These are phyloP conservation scores for Alternaria ethzedia DNA, from an alignment of 2,329 filamentous ascomycete species.

Conservation along the genomic window DNA sequence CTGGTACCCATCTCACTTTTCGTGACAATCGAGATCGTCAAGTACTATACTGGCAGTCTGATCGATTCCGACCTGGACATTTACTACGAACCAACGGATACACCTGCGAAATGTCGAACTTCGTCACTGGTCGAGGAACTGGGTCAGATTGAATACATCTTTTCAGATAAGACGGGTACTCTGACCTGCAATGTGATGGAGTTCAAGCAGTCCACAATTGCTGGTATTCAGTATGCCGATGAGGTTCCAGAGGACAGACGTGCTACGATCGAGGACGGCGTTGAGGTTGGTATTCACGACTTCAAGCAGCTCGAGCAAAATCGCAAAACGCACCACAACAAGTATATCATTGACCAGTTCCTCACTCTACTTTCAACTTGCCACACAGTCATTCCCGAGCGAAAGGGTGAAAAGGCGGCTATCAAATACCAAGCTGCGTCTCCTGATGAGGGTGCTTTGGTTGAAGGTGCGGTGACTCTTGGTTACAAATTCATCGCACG, in stretches of 20 bases:
- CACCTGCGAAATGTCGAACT: constrained; percentile 92
- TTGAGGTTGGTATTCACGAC: constrained; percentile 81
- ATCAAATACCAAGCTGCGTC: constrained; percentile 99
- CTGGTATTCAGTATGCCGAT: constrained; percentile 90
- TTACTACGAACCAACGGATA: constrained; percentile 95
- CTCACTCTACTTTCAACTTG: constrained; percentile 85
- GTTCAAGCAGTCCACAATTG: constrained; percentile 93
- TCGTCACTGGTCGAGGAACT: constrained; percentile 96
- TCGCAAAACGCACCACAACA: constrained; percentile 65
- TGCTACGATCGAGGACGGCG: constrained; percentile 77
- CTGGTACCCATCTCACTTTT: constrained; percentile 97
- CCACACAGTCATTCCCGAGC: constrained; percentile 96
- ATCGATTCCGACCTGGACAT: constrained; percentile 98
- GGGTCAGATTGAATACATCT: constrained; percentile 98
- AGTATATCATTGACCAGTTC: constrained; percentile 78
- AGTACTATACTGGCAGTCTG: constrained; percentile 96
- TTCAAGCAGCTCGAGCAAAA: constrained; percentile 79
- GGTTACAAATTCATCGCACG: constrained; percentile 91
- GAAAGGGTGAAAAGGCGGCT: constrained; percentile 75
- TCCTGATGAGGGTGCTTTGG: constrained; percentile 94
- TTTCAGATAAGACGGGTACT: constrained; percentile 97
- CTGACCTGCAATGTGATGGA: constrained; percentile 99
- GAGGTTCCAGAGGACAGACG: constrained; percentile 90
- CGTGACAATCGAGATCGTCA: constrained; percentile 96
- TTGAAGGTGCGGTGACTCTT: constrained; percentile 83